These are phyloP conservation scores for Chaetothyriales sp. DNA, from an alignment of 2,329 filamentous ascomycete species.

Conservation along the genomic window DNA sequence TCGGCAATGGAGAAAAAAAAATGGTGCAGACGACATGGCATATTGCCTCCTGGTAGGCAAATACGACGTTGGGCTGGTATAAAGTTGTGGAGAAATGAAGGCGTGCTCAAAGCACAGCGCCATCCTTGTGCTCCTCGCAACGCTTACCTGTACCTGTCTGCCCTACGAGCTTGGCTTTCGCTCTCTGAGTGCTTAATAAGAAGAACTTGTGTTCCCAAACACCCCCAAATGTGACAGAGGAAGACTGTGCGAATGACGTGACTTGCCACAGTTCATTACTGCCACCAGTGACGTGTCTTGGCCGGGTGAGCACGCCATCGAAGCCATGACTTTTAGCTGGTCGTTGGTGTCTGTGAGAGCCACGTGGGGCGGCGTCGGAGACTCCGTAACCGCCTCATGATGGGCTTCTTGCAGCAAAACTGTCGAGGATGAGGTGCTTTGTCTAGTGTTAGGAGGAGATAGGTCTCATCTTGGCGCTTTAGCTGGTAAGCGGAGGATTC, in stretches of 20 bases:
- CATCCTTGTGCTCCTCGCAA: background rate
- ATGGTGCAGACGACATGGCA: background rate
- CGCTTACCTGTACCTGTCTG: background rate
- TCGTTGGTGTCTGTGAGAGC: background rate
- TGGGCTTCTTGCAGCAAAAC: background rate
- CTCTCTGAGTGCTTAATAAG: background rate
- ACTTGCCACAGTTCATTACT: background rate
- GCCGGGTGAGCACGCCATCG: background rate
- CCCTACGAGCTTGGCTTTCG: too few species aligned
- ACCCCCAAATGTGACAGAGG: background rate
- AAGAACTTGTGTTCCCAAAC: background rate
- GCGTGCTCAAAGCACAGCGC: background rate
- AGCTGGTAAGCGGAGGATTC: background rate
- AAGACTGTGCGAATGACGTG: background rate
- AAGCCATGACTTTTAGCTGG: background rate
- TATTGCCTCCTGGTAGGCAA: background rate
- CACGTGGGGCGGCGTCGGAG: background rate
- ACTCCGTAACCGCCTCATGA: background rate
- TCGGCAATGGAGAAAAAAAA: background rate
- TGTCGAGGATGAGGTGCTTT: background rate
- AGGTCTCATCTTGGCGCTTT: background rate
- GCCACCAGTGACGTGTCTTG: background rate
- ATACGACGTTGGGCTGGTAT: background rate
- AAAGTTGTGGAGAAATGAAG: background rate
- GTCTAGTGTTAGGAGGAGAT: background rate